Evolutionary conservation across 495 filamentous ascomycete genomes (phyloP).

Genomic region (Aspergillus bridgeri): DNA sequence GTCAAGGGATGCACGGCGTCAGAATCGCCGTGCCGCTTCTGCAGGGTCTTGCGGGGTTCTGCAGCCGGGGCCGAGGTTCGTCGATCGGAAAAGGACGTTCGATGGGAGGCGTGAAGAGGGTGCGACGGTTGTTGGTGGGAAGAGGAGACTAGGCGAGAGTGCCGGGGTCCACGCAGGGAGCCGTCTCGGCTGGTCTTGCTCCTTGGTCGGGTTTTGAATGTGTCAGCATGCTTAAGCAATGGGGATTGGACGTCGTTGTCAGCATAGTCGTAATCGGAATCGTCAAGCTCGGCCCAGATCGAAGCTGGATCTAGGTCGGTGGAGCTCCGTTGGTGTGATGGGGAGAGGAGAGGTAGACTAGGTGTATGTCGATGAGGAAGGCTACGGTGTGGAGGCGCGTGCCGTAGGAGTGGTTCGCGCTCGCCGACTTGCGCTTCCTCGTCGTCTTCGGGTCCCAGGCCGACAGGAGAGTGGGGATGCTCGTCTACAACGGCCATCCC

Average conservation of each 20-base stretch:
- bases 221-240: conserved; percentile 17
- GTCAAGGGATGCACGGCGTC: conserved; percentile 3
- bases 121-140: too few species aligned
- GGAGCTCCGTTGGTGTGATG: conserved; percentile 18
- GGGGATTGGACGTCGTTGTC: conserved; percentile 14
- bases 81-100: conserved; percentile 10
- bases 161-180: conserved; percentile 22
- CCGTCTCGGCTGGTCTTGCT: conserved; percentile 25
- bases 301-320: conserved; percentile 42
- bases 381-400: conserved; percentile 15
- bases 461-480: conserved; percentile 21
- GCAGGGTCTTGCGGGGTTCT: conserved; percentile 20
- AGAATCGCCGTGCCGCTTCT: conserved; percentile 15
- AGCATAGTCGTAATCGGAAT: conserved; percentile 35
- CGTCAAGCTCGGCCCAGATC: conserved; percentile 51
- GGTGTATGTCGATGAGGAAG: conserved; percentile 34
- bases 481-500: conserved; percentile 45
- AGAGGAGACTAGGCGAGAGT: too few species aligned
- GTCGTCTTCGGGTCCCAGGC: conserved; percentile 22
- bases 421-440: conserved; percentile 37
- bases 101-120: neutral
- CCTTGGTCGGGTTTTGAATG: conserved; percentile 21
- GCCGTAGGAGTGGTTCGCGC: conserved; percentile 38
- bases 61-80: conserved; percentile 28
- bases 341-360: conserved; percentile 32